Evolutionary conservation across 163 green algal genomes (phyloP).

Genomic region (Trebouxiophyceae sp.): DNA sequence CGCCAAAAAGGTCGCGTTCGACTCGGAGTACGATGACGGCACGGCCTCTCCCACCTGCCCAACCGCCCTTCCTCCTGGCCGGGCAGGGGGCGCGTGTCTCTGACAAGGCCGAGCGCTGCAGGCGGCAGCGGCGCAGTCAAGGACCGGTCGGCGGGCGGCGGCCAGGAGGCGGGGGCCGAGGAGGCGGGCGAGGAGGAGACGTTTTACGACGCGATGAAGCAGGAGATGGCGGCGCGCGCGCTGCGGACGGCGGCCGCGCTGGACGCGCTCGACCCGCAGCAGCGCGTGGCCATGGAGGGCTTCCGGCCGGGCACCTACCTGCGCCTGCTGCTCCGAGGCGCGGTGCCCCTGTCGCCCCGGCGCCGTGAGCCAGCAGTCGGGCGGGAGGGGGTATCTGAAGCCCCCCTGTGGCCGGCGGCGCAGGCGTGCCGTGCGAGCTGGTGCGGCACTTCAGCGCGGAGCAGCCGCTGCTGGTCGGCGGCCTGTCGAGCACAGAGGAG

Average conservation of each 20-base stretch:
- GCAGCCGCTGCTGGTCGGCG: conserved; percentile 83
- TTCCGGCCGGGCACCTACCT: conserved; percentile 82
- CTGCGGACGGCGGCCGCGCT: conserved; percentile 61
- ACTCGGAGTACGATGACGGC: conserved; percentile 60
- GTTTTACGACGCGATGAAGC: conserved; percentile 85
- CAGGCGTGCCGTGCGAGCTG: conserved; percentile 80
- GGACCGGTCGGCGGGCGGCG: conserved; percentile 9
- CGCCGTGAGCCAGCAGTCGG: neutral
- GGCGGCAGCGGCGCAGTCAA: conserved; percentile 22
- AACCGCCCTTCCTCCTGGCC: no score
- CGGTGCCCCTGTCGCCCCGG: neutral
- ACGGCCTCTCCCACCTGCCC: neutral
- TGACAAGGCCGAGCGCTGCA: no score
- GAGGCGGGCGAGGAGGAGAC: conserved; percentile 51
- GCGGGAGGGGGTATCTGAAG: neutral
- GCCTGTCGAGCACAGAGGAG: conserved; percentile 73
- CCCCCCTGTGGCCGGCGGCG: neutral
- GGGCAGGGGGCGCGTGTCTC: no score
- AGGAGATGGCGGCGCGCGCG: conserved; percentile 63
- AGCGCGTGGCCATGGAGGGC: conserved; percentile 83
- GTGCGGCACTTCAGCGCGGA: conserved; percentile 75
- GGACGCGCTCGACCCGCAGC: conserved; percentile 57
- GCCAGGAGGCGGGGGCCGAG: conserved; percentile 5
- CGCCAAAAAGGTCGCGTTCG: conserved; percentile 84
- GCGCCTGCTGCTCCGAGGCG: conserved; percentile 71